These are phyloP conservation scores for Zymoseptoria tritici DNA, from an alignment of 2,329 filamentous ascomycete genomes.

Conservation along the genomic window DNA sequence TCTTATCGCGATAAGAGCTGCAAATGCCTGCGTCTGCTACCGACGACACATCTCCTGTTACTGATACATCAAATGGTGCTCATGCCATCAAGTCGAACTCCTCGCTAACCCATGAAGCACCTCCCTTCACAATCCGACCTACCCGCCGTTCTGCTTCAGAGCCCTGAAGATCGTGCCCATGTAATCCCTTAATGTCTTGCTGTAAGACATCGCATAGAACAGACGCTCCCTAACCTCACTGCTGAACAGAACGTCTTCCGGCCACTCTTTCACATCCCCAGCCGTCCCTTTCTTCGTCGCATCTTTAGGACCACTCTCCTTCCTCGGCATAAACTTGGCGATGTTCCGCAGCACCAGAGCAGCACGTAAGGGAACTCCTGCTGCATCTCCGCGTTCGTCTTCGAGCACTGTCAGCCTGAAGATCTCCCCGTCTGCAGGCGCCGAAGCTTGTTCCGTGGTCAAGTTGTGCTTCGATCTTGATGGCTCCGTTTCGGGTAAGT, in stretches of 20 bases:
- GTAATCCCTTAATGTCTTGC: conserved; percentile 19
- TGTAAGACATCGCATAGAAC: conserved; percentile 21
- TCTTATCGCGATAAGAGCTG: background rate
- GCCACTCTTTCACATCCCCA: conserved; percentile 14
- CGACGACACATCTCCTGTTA: background rate
- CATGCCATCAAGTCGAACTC: conserved; percentile 7
- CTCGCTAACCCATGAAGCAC: conserved; percentile 7
- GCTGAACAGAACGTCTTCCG: conserved; percentile 17
- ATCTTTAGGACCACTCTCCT: conserved; percentile 7
- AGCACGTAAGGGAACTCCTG: conserved; percentile 70
- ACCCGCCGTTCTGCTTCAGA: conserved; percentile 11
- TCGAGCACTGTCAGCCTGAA: conserved; percentile 40
- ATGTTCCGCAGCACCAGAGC: conserved; percentile 73
- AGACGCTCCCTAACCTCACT: conserved; percentile 18
- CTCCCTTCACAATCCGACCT: background rate
- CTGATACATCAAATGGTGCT: conserved; percentile 6
- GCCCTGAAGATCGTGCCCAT: conserved; percentile 18
- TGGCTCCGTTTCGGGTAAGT: conserved; percentile 45
- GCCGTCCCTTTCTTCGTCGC: conserved; percentile 10
- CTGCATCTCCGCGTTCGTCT: conserved; percentile 52
- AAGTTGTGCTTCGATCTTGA: conserved; percentile 25
- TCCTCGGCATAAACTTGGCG: conserved; percentile 43
- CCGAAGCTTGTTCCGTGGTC: conserved; percentile 10
- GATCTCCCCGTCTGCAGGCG: conserved; percentile 9
- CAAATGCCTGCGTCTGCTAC: background rate